phyloP scores from a whole-genome alignment of 148 eudicot species.

The Persicaria tinctoria region DNA sequence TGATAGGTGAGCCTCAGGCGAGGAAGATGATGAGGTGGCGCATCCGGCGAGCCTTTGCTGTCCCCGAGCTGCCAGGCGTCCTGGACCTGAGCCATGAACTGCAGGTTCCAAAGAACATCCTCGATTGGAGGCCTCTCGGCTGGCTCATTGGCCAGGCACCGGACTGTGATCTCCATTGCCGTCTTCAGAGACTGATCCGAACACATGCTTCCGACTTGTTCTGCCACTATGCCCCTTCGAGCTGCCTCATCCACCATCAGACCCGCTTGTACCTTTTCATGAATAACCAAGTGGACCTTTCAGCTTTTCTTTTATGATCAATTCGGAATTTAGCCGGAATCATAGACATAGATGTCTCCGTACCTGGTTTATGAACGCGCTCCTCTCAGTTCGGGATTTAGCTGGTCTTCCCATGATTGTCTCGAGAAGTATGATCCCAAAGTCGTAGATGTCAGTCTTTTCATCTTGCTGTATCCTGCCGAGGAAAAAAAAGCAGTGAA shows the following conservation, averaged over 20 bases:
- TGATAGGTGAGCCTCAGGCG: slow-evolving; percentile 17
- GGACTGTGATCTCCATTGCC: slow-evolving; percentile 61
- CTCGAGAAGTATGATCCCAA: slow-evolving; percentile 77
- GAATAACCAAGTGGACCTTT: not conserved
- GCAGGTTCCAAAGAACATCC: slow-evolving; percentile 89
- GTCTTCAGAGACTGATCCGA: slow-evolving; percentile 73
- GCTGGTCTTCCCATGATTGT: slow-evolving; percentile 54
- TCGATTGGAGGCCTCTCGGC: slow-evolving; percentile 73
- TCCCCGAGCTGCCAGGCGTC: slow-evolving; percentile 64
- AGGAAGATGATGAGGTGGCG: slow-evolving; percentile 35
- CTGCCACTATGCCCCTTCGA: slow-evolving; percentile 52
- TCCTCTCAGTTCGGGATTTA: slow-evolving; percentile 45
- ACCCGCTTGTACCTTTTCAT: slow-evolving; percentile 42
- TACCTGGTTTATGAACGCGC: slow-evolving; percentile 54
- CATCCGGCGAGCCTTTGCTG: slow-evolving; percentile 39
- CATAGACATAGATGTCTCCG: not conserved
- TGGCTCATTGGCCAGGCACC: slow-evolving; percentile 53
- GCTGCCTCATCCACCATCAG: slow-evolving; percentile 38
- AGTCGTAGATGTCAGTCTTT: slow-evolving; percentile 61
- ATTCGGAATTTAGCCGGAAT: not conserved
- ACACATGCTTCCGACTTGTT: slow-evolving; percentile 37
- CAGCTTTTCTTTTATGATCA: not conserved
- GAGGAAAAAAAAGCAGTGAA: slow-evolving; percentile 4
- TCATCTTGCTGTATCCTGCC: slow-evolving; percentile 55
- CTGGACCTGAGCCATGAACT: slow-evolving; percentile 93